Conservation (phyloP, 257 asterid species). For the Solanum pimpinellifolium region DNA sequence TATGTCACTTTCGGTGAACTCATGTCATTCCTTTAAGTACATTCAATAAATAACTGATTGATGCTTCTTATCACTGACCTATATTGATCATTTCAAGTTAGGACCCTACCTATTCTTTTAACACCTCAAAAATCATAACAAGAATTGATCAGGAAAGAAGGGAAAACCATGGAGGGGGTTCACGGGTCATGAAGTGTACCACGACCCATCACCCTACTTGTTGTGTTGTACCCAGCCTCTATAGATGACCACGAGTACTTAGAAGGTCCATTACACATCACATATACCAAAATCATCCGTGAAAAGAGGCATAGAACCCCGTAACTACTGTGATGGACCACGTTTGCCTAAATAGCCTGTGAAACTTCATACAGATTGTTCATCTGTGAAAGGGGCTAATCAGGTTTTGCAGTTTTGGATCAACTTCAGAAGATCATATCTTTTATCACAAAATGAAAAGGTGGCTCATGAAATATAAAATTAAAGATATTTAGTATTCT, state of each 20-base stretch:
- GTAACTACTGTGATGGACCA: not conserved
- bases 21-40: too few relatives aligned
- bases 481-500: not conserved
- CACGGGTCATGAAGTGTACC: not conserved
- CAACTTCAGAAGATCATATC: not conserved
- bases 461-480: not conserved
- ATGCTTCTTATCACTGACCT: too few relatives aligned
- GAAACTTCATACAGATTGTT: too few relatives aligned
- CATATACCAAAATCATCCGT: not conserved
- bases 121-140: too few relatives aligned
- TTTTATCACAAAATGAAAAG: not conserved
- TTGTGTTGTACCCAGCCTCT: not conserved
- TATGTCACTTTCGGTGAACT: too few relatives aligned
- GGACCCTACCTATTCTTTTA: too few relatives aligned
- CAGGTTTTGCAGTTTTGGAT: too few relatives aligned
- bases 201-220: not conserved
- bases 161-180: not conserved
- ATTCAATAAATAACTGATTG: too few relatives aligned
- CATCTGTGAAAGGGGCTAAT: not conserved
- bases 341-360: not conserved
- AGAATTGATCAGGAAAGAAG: not conserved
- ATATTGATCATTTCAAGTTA: too few relatives aligned
- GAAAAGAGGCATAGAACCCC: not conserved
- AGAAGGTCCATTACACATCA: too few relatives aligned
- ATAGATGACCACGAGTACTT: not conserved